These are phyloP conservation scores for Patellaria atrata DNA, from an alignment of 495 filamentous ascomycete genomes.

Conservation along the genomic window DNA sequence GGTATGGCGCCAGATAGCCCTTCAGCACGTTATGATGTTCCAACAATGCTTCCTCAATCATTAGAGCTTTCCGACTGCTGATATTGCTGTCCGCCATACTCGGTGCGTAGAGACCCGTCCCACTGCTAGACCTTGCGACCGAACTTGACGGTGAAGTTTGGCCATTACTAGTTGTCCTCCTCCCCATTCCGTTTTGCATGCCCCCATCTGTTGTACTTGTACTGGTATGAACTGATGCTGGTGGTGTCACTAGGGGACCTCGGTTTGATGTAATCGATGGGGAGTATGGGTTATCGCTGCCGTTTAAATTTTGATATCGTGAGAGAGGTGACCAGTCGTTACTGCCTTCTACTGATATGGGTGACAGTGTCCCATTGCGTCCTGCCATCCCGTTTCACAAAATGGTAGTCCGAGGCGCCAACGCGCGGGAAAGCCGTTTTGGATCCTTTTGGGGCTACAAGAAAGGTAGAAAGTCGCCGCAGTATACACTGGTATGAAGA, in stretches of 20 bases:
- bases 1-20: constrained; percentile 54
- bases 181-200: constrained; percentile 11
- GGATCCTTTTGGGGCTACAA: too few relatives aligned
- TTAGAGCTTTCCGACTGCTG: constrained; percentile 30
- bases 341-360: constrained; percentile 64
- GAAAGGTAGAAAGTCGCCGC: too few relatives aligned
- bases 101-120: constrained; percentile 50
- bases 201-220: constrained; percentile 17
- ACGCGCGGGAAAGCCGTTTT: too few relatives aligned
- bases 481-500: too few relatives aligned
- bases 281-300: constrained; percentile 19
- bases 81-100: constrained; percentile 34
- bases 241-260: constrained; percentile 12
- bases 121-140: constrained; percentile 64
- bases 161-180: constrained; percentile 26
- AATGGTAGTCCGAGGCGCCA: too few relatives aligned
- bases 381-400: constrained; percentile 38
- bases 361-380: constrained; percentile 57
- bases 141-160: constrained; percentile 78
- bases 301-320: constrained; percentile 17
- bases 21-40: constrained; percentile 74
- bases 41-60: constrained; percentile 52
- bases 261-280: constrained; percentile 12
- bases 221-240: constrained; percentile 18
- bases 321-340: constrained; percentile 71